phyloP scores from a whole-genome alignment of 305 asterid species.

The Solanum hybrid region DNA sequence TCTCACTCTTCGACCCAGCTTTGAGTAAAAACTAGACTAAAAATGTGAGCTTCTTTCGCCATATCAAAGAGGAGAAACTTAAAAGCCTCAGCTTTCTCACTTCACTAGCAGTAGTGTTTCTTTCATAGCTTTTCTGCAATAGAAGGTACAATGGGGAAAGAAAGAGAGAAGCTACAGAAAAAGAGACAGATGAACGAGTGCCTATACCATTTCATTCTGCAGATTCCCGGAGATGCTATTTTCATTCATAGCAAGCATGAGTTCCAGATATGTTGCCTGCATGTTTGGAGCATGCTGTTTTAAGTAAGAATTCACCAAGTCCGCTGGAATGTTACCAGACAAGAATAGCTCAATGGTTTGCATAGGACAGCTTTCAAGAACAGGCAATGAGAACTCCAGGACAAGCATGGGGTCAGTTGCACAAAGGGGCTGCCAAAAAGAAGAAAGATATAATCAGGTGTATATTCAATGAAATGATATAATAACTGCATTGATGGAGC shows the following conservation, averaged over 20 bases:
- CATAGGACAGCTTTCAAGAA: slow-evolving; percentile 94
- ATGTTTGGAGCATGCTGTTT: slow-evolving; percentile 93
- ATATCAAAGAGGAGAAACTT: neutral
- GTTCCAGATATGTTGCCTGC: slow-evolving; percentile 96
- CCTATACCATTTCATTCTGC: slow-evolving; percentile 94
- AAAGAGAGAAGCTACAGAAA: slow-evolving; percentile 8
- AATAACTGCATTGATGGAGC: neutral
- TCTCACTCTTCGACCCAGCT: neutral
- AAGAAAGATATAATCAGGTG: slow-evolving; percentile 6
- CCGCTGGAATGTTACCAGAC: slow-evolving; percentile 95
- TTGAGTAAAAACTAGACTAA: neutral
- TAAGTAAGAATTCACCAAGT: slow-evolving; percentile 81
- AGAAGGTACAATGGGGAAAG: neutral
- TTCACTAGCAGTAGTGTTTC: neutral
- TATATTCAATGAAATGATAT: neutral
- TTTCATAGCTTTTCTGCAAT: neutral
- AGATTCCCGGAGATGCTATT: slow-evolving; percentile 80
- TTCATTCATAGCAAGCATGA: slow-evolving; percentile 92
- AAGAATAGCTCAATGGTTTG: slow-evolving; percentile 93
- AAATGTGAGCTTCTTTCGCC: neutral
- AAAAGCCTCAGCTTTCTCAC: neutral
- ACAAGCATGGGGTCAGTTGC: slow-evolving; percentile 90
- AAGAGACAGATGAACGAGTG: slow-evolving; percentile 2
- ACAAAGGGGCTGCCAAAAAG: slow-evolving; percentile 72
- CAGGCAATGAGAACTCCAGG: slow-evolving; percentile 88